phyloP scores from a whole-genome alignment of 805 yeast species.

The Candida ovalis region DNA sequence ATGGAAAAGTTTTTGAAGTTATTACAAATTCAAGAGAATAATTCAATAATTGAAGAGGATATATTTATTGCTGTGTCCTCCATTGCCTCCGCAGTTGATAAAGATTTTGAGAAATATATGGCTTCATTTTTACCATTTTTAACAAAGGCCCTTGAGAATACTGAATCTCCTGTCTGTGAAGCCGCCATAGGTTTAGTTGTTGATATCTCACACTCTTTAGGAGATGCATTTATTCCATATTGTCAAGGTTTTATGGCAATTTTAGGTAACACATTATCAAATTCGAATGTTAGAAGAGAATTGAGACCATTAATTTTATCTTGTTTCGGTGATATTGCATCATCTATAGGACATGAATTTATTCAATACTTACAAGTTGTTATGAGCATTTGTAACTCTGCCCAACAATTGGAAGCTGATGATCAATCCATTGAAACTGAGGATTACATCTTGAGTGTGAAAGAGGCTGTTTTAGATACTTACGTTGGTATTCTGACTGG shows the following conservation, averaged over 20 bases:
- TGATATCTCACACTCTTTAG: conserved; percentile 87
- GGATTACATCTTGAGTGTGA: conserved; percentile 68
- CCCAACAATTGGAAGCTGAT: conserved; percentile 58
- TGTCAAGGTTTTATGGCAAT: conserved; percentile 79
- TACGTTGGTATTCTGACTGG: conserved; percentile 96
- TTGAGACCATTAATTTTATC: conserved; percentile 85
- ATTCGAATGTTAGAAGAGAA: conserved; percentile 67
- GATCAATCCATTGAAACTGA: conserved; percentile 69
- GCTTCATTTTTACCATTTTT: conserved; percentile 80
- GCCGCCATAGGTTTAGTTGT: conserved; percentile 95
- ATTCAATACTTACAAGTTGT: conserved; percentile 74
- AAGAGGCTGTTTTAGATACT: conserved; percentile 90
- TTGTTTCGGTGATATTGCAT: conserved; percentile 93
- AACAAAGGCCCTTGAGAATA: conserved; percentile 72
- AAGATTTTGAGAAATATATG: conserved; percentile 70
- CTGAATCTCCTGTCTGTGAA: conserved; percentile 77
- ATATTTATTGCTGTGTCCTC: conserved; percentile 89
- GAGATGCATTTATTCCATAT: conserved; percentile 66
- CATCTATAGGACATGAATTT: conserved; percentile 77
- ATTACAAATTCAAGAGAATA: conserved; percentile 54
- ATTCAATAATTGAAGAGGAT: conserved; percentile 83
- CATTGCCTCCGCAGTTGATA: conserved; percentile 76
- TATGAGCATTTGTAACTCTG: conserved; percentile 69
- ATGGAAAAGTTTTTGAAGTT: conserved; percentile 80
- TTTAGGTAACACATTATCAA: conserved; percentile 69